These are phyloP conservation scores for Omphalotus guepiniiformis DNA, from an alignment of 768 basidiomycete genomes.

Conservation along the genomic window DNA sequence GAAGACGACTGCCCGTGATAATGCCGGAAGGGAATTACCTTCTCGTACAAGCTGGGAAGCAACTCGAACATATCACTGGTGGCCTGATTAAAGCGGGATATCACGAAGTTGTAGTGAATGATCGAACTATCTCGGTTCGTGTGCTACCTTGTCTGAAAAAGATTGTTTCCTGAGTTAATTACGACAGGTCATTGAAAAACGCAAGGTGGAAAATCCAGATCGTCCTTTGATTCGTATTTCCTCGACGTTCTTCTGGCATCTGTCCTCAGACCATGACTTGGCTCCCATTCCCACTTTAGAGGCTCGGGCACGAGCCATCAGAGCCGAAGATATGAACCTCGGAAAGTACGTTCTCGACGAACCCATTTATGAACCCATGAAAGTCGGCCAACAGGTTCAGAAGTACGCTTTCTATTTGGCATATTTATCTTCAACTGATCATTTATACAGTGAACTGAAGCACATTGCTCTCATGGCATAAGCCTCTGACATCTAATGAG, in stretches of 20 bases:
- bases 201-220: conserved; percentile 54
- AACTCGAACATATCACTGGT: conserved; percentile 83
- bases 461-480: conserved; percentile 78
- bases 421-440: conserved; percentile 4
- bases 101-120: conserved; percentile 89
- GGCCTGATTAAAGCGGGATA: conserved; percentile 89
- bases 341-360: conserved; percentile 40
- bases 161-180: neutral
- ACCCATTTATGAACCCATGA: conserved; percentile 61
- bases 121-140: conserved; percentile 66
- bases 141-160: neutral
- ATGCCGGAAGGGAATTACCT: conserved; percentile 81
- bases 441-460: conserved; percentile 59
- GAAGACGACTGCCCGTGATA: conserved; percentile 82
- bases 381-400: conserved; percentile 87
- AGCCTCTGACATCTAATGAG: conserved; percentile 14
- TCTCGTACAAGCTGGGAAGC: conserved; percentile 94
- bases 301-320: conserved; percentile 41
- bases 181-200: conserved; percentile 55
- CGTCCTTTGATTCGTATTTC: conserved; percentile 95
- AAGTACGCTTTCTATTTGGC: conserved; percentile 43
- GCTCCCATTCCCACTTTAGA: conserved; percentile 54
- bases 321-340: conserved; percentile 33
- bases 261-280: conserved; percentile 83
- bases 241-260: conserved; percentile 94